Evolutionary conservation across 495 filamentous ascomycete genomes (phyloP), one percentile per base, ranked within the genome.

Genomic region (Cercophora scortea): DNA sequence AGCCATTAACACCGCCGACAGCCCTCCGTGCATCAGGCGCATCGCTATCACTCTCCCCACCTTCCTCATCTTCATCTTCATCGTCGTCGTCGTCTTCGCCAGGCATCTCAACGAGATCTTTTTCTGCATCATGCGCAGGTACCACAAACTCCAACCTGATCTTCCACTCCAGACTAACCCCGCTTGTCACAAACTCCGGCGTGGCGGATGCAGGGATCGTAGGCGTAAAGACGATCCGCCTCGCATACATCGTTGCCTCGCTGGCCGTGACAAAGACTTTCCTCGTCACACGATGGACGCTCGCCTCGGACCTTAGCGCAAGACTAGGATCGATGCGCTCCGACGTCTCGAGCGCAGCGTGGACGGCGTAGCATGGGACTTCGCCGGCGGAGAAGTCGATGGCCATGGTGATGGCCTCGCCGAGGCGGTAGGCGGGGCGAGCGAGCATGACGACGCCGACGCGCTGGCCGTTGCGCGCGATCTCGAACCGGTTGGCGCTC

Each of bases 371-470:
- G 66, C 87, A 89, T 6, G 86, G 83, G 39, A 92, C 78, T 40
- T 87, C 77, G 1, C 85, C 82, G 32, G 78, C 71, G 8, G 79
- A 73, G 60, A 97, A 94, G 63, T 97, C 90, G 40, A 98, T 77
- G 5, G 83, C 86, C 35, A 86, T 83, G 25, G 82, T 85, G 19
- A 98, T 80, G 0, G 84, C 83, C 65, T 98, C 93, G 33, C 93
- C 93, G 9, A 97, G 78, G 41, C 90, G 81, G 71, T 95, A 95
- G 0, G 92, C 84, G 0, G 94, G 88, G n/a, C 94, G 83, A 17
- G 90, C 85, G 32, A 98, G 80, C 58, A 88, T 89, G 43, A 97
- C 79, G 4, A 90, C 87, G 8, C 87, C 93, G 33, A 98, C 90
- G 19, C 86, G 85, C 46, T 79, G 76, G 33, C 90, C 89, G 62